Evolutionary conservation across 2,329 filamentous ascomycete species (phyloP).

Genomic region (Fusarium torulosum): DNA sequence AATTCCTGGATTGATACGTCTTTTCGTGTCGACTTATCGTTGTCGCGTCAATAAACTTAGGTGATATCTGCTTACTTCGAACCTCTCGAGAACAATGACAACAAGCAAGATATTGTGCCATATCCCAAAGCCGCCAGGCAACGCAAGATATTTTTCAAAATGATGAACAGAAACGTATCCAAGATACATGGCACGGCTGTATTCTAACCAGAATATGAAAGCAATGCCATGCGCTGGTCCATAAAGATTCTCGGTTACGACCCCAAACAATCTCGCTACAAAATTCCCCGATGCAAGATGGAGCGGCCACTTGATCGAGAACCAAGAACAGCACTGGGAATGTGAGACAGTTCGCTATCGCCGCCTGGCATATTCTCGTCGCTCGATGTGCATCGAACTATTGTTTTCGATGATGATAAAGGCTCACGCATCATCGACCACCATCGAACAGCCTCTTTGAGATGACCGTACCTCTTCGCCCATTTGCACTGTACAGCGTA

Average conservation of each 20-base stretch:
- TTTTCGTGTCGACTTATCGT: conserved; percentile 1
- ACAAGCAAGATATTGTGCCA: conserved; percentile 4
- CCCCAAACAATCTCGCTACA: conserved; percentile 29
- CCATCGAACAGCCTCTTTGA: conserved; percentile 11
- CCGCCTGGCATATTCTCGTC: conserved; percentile 15
- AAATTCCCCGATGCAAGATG: conserved; percentile 37
- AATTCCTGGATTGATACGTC: not conserved
- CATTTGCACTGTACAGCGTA: not conserved
- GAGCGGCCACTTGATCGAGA: conserved; percentile 13
- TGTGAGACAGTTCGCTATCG: conserved; percentile 34
- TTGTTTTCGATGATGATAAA: conserved; percentile 28
- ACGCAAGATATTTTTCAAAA: not conserved
- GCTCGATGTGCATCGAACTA: conserved; percentile 33
- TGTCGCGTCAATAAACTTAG: not conserved
- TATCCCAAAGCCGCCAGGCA: conserved; percentile 1
- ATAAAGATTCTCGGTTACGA: conserved; percentile 22
- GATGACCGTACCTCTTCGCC: not conserved
- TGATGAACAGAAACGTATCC: no score
- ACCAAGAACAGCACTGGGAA: conserved; percentile 20
- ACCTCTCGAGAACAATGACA: conserved; percentile 1
- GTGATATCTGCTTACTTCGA: conserved; percentile 13
- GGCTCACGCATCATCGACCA: conserved; percentile 26
- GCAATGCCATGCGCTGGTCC: not conserved
- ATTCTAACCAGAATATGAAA: not conserved
- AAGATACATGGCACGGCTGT: not conserved